Evolutionary conservation across 164 flowering plant genomes (phyloP), one percentile per base, ranked within the genome.

Genomic region (Berberis vulgaris): DNA sequence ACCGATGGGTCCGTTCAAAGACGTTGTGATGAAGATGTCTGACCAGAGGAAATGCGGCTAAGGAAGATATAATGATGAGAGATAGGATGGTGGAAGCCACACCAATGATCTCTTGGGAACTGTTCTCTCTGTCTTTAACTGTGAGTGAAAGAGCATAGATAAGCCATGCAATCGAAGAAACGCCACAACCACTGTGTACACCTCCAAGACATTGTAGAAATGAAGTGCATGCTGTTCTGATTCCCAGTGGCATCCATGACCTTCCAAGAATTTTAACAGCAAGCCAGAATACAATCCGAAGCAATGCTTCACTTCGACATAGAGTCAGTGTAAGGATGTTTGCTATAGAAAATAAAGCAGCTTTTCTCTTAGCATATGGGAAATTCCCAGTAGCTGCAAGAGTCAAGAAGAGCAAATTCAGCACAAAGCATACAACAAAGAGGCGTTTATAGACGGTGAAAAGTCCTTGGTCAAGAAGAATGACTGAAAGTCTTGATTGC

Each of bases 1-100:
- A 78, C 0, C 89, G 77, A 58, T 84, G 89, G 42, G 69, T 78
- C 11, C 82, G 62, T 50, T 84, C 89, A 61, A 84, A 84, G 7
- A 82, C 76, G 57, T 84, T 82, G 74, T 81, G 86, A 52, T 84
- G 86, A 45, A 80, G 77, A 67, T 84, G 89, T 55, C 84, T 85
- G 56, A 84, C 72, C 1, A 84, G 80, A 13, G 89, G 89, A 65
- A 84, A 82, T 1, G 89, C 84, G 2, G 83, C 86, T 8, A 78
- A 50, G 8, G 74, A 72, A 13, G 86, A 80, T 26, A 85, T 57
- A 44, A 55, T 71, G 6, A 85, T 67, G 42, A 80, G 85, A 6
- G 65, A 64, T 2, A 85, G 75, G 40, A 85, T 81, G 38, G 77
- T 39, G 2, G 72, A 72, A 0, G 85, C 81, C 0, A 80, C 76